Evolutionary conservation across 2,329 filamentous ascomycete genomes (phyloP).

Genomic region (Diaporthe amygdali): DNA sequence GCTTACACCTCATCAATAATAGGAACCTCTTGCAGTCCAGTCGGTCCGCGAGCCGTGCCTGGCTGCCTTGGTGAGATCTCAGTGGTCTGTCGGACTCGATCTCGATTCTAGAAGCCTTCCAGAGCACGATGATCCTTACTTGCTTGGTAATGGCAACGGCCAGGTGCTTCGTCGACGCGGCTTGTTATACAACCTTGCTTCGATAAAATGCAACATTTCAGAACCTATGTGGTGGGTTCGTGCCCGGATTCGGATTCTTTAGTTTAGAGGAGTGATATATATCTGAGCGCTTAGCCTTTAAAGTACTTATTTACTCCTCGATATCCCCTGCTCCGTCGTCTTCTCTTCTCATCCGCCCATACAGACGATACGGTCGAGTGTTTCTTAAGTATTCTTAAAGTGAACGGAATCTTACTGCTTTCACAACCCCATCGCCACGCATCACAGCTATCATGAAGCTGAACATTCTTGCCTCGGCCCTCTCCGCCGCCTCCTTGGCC

Average conservation of each 20-base stretch:
- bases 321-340: background rate
- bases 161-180: background rate
- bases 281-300: too few species aligned
- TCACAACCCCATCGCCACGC: background rate
- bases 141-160: background rate
- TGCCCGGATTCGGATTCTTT: background rate
- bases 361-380: background rate
- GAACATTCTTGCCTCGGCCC: conserved; percentile 16
- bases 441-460: conserved; percentile 24
- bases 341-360: background rate
- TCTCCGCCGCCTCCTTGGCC: conserved; percentile 33
- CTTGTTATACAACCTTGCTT: background rate
- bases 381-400: accelerated
- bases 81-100: background rate
- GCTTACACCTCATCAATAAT: background rate
- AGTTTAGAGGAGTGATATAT: background rate
- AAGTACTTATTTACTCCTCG: background rate
- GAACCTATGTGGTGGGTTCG: too few species aligned
- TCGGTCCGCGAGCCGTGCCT: conserved; percentile 1
- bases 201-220: background rate
- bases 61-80: background rate
- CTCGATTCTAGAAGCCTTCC: conserved; percentile 3
- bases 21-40: background rate
- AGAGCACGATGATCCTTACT: conserved; percentile 4
- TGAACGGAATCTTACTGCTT: accelerated